Conservation (phyloP, 805 yeast species). For the Spathaspora sp. region DNA sequence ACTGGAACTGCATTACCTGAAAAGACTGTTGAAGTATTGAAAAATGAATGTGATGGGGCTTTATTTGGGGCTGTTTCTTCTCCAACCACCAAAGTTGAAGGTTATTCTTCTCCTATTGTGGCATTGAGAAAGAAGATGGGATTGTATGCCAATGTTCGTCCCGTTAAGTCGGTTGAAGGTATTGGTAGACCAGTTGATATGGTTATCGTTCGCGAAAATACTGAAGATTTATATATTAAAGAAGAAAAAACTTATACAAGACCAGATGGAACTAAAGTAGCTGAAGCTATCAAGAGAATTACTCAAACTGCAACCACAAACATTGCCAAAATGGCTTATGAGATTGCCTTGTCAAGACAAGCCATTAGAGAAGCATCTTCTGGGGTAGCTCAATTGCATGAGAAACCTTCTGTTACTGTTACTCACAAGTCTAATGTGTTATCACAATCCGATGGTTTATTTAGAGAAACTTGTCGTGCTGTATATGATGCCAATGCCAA, state of each 20-base stretch:
- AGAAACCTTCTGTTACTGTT: slow-evolving; percentile 72
- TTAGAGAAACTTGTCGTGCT: slow-evolving; percentile 79
- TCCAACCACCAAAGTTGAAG: slow-evolving; percentile 89
- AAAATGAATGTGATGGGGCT: slow-evolving; percentile 91
- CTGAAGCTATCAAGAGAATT: slow-evolving; percentile 97
- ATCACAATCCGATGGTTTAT: slow-evolving; percentile 89
- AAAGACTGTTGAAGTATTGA: slow-evolving; percentile 75
- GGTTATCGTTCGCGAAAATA: slow-evolving; percentile 98
- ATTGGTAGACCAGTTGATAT: slow-evolving; percentile 88
- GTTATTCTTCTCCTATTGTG: slow-evolving; percentile 97
- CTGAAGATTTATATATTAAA: slow-evolving; percentile 95
- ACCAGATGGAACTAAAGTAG: slow-evolving; percentile 82
- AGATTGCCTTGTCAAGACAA: slow-evolving; percentile 90
- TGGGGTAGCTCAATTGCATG: slow-evolving; percentile 25
- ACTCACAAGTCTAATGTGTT: slow-evolving; percentile 96
- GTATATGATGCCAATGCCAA: slow-evolving; percentile 57
- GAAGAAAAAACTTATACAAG: slow-evolving; percentile 76
- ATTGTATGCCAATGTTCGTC: slow-evolving; percentile 94
- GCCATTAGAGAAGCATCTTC: slow-evolving; percentile 57
- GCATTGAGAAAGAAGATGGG: slow-evolving; percentile 97
- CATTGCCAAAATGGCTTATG: slow-evolving; percentile 88
- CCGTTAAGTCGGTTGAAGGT: slow-evolving; percentile 89
- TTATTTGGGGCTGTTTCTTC: slow-evolving; percentile 96
- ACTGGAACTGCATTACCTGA: slow-evolving; percentile 98
- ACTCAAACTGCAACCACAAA: slow-evolving; percentile 79